phyloP scores from a whole-genome alignment of 2,329 filamentous ascomycete genomes.

The Diaporthe australafricana region DNA sequence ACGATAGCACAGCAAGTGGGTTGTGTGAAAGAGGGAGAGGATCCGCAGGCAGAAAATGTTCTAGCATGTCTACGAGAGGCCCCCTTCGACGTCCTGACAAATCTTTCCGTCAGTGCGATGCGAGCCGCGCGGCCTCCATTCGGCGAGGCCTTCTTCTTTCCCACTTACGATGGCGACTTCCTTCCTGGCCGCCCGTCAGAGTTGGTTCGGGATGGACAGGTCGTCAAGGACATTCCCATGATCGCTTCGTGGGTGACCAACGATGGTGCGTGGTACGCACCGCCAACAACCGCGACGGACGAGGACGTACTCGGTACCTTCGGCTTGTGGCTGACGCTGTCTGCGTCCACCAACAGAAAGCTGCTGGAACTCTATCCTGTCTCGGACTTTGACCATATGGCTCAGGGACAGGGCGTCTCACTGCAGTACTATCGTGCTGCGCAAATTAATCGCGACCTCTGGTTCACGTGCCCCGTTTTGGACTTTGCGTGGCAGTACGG shows the following conservation, averaged over 20 bases:
- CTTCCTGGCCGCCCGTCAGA: constrained; percentile 43
- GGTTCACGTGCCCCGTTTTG: constrained; percentile 47
- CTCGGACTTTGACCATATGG: constrained; percentile 37
- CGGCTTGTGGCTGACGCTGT: constrained; percentile 34
- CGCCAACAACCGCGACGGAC: constrained; percentile 38
- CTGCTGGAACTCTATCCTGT: constrained; percentile 31
- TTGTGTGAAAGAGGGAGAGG: constrained; percentile 31
- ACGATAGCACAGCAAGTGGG: constrained; percentile 39
- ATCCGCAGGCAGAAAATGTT: constrained; percentile 29
- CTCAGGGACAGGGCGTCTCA: constrained; percentile 38
- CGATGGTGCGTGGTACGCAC: constrained; percentile 41
- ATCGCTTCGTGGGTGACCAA: constrained; percentile 40
- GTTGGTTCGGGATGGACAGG: constrained; percentile 42
- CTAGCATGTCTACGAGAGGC: constrained; percentile 41
- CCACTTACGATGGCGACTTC: constrained; percentile 43
- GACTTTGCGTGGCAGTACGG: constrained; percentile 48
- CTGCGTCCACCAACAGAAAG: neutral
- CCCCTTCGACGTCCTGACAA: constrained; percentile 39
- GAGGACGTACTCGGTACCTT: constrained; percentile 41
- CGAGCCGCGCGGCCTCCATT: constrained; percentile 40
- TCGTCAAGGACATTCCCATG: constrained; percentile 39
- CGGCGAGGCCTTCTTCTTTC: constrained; percentile 41
- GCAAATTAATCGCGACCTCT: constrained; percentile 47
- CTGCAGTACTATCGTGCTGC: constrained; percentile 49
- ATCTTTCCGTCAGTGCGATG: constrained; percentile 43